A percentile compares a stretch with the other conserved stretches of the same genome.
phyloP scores from a whole-genome alignment of 176 grass and related monocot genomes.

The Oryza punctata region DNA sequence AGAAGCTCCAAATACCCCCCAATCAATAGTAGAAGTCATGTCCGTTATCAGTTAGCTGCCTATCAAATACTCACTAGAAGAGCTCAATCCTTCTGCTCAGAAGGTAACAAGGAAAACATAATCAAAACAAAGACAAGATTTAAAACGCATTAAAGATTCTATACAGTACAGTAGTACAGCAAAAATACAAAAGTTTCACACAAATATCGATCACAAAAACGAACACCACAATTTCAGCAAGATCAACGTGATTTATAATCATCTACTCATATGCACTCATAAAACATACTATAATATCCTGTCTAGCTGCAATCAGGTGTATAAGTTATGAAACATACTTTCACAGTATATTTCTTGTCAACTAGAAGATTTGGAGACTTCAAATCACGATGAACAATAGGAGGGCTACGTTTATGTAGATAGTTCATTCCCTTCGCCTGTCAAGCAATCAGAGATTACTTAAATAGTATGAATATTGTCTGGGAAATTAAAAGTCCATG shows the following conservation, averaged over 20 bases:
- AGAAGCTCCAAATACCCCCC: neutral
- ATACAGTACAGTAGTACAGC: neutral
- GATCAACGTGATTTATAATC: neutral
- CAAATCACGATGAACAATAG: slow-evolving; percentile 97
- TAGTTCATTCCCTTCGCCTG: slow-evolving; percentile 99
- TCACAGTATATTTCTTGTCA: slow-evolving; percentile 97
- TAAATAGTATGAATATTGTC: neutral
- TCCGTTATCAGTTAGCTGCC: neutral
- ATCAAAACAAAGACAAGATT: neutral
- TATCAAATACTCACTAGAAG: neutral
- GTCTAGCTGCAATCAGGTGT: neutral
- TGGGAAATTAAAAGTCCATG: neutral
- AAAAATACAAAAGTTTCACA: neutral
- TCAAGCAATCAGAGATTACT: slow-evolving; percentile 41
- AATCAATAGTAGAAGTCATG: neutral
- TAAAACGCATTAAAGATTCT: neutral
- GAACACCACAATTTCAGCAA: neutral
- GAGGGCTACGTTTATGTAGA: slow-evolving; percentile 89
- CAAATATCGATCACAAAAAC: neutral
- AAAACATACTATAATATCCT: neutral
- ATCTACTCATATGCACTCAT: neutral
- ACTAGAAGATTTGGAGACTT: slow-evolving; percentile 99
- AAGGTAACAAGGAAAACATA: neutral
- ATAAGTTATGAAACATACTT: slow-evolving; percentile 55
- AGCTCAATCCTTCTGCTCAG: neutral